phyloP scores from a whole-genome alignment of 2,329 filamentous ascomycete species.

The Septoria petroselini region DNA sequence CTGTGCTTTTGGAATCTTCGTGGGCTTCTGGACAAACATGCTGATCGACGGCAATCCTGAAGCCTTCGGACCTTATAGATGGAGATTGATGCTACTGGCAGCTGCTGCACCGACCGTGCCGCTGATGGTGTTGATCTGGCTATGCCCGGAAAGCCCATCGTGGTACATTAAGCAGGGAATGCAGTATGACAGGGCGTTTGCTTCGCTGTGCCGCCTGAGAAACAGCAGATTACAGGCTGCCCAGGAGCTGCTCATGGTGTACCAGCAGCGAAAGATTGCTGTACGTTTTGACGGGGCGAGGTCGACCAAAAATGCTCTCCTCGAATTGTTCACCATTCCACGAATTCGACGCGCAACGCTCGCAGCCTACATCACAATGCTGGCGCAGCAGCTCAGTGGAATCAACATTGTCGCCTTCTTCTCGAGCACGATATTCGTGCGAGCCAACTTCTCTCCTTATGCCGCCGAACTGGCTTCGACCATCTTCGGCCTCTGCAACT shows the following conservation, averaged over 20 bases:
- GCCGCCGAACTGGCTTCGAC: slow-evolving; percentile 42
- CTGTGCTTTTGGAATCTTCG: slow-evolving; percentile 60
- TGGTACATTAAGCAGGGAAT: slow-evolving; percentile 32
- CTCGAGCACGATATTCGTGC: slow-evolving; percentile 36
- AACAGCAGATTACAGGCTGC: slow-evolving; percentile 33
- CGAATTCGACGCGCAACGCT: slow-evolving; percentile 45
- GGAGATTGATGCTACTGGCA: slow-evolving; percentile 61
- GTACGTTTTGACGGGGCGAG: slow-evolving; percentile 36
- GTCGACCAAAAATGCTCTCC: slow-evolving; percentile 37
- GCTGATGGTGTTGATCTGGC: slow-evolving; percentile 48
- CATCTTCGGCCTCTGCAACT: slow-evolving; percentile 46
- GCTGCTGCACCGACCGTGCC: slow-evolving; percentile 65
- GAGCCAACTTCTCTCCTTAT: slow-evolving; percentile 36
- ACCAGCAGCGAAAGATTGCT: slow-evolving; percentile 24
- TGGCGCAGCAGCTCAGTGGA: slow-evolving; percentile 36
- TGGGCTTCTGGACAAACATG: slow-evolving; percentile 61
- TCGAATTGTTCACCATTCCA: slow-evolving; percentile 44
- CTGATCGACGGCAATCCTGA: slow-evolving; percentile 43
- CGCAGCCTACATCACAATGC: slow-evolving; percentile 35
- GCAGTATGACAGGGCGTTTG: slow-evolving; percentile 37
- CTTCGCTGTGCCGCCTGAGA: slow-evolving; percentile 43
- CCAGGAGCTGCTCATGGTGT: slow-evolving; percentile 36
- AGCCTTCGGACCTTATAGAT: slow-evolving; percentile 54
- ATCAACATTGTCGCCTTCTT: slow-evolving; percentile 38
- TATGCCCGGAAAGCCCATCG: slow-evolving; percentile 46